Conservation (phyloP, 2,329 filamentous ascomycete genomes). For the Aspergillus texensis region DNA sequence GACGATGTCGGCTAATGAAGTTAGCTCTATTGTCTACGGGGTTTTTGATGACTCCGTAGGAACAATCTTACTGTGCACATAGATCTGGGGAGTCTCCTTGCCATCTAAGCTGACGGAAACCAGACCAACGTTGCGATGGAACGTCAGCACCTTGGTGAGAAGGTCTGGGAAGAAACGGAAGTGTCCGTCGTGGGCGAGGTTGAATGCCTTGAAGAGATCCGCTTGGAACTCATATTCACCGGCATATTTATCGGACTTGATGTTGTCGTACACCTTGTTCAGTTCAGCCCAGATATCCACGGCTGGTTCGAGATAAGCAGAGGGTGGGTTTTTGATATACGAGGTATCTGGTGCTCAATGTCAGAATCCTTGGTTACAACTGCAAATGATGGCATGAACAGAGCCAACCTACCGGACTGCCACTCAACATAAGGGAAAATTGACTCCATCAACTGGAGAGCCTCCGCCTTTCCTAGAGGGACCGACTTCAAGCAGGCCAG, state of each 20-base stretch:
- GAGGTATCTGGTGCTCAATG: not conserved
- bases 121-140: not conserved
- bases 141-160: not conserved
- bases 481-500: conserved; percentile 1
- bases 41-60: fast-evolving
- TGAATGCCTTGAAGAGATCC: not conserved
- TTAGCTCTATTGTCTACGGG: not conserved
- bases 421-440: not conserved
- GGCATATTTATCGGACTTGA: not conserved
- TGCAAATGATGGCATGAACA: too few species aligned
- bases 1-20: not conserved
- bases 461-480: not conserved
- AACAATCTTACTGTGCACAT: not conserved
- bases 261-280: not conserved
- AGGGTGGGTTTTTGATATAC: not conserved
- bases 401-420: not conserved
- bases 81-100: not conserved
- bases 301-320: not conserved
- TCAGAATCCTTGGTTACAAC: not conserved
- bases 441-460: not conserved
- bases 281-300: conserved; percentile 5
- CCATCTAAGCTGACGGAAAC: not conserved
- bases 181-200: not conserved
- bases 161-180: conserved; percentile 1
- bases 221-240: not conserved